Base-by-base conservation (phyloP, 176 grass and related monocot species). In the Carex littledalei region DNA sequence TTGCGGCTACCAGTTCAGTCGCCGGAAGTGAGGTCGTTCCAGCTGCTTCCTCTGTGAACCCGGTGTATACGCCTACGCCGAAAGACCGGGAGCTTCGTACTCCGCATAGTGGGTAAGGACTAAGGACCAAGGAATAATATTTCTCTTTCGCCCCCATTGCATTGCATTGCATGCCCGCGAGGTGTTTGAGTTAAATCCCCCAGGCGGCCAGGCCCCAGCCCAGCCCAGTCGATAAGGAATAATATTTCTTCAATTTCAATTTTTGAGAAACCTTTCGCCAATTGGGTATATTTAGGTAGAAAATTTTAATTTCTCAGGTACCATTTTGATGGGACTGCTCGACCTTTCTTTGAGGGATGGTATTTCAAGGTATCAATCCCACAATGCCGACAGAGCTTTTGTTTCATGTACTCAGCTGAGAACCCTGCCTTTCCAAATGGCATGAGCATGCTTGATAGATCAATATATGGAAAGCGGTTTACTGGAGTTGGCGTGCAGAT, bases 341-440 rank as follows among this genome's bases (percentile, higher is more conserved):
- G 93, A 8, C 58, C 81, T 1, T 98, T 98, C 82, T 98, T 98
- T 21, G 95, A 98, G 74, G 93, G 93, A 59, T 95, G 95, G 95
- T 98, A 98, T 83, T 98, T 98, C 87, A 98, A 93, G 87, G 89
- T 95, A 10, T 72, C 95, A 8, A 98, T 98, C 80, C 93, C 91
- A 0, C 78, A 93, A 82, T 83, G 79, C 63, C 85, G 89, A 75
- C 89, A 98, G 88, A 95, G 81, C 60, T 98, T 98, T 88, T 98
- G 93, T 57, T 98, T 98, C 84, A 98, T 98, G 95, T 98, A 98
- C 70, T 93, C 95, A 0, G 83, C 93, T 1, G 95, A 98, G 86
- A 98, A 93, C 79, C 93, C 95, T 0, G 78, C 89, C 18, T 98
- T 98, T 53, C 88, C 82, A n/a, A 83, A 94, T 50, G 92, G 92